Evolutionary conservation across 495 filamentous ascomycete genomes (phyloP), one percentile per base, ranked within the genome.

Genomic region (Aspergillus mulundensis): DNA sequence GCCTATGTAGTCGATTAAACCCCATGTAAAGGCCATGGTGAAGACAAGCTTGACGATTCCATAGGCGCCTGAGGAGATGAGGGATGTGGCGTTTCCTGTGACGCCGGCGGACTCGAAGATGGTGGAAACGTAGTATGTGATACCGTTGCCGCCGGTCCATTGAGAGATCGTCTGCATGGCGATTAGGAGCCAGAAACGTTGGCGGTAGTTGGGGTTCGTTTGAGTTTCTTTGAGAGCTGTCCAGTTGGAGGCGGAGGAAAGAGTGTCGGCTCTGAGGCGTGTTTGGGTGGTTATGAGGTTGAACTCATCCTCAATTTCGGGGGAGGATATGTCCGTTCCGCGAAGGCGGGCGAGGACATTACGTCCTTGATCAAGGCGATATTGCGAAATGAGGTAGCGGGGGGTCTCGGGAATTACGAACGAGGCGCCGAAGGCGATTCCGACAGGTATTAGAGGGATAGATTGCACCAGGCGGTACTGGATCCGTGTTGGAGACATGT

Each of bases 61-160:
- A 46, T 77, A 77, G 4, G 66, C 73, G 28, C 74, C 74, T 1
- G 74, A 77, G 11, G 70, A 74, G 39, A 77, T 64, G 12, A 77
- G 67, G 18, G 70, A 70, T 14, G 54, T 39, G 6, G 48, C 43
- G 38, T 55, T 60, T 20, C 68, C 70, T 25, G 53, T 59, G 28
- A 77, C 53, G 28, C 73, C 71, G 19, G 74, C 73, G 43, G 70
- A 73, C 56, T 70, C 41, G 61, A 77, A 77, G 57, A 77, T 74
- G 11, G 42, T 67, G 0, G 74, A 66, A 14, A 78, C 66, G 39
- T 77, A 78, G 61, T 74, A 78, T 3, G 75, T 77, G 55, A 77
- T 77, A 12, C 75, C 75, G 53, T 77, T 78, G 4, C 75, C 74
- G 14, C 75, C 75, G 7, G 71, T 72, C 74, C 74, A 78, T 55